Evolutionary conservation across 306 rosid species (phyloP).

Genomic region (Cucumis hystrix): DNA sequence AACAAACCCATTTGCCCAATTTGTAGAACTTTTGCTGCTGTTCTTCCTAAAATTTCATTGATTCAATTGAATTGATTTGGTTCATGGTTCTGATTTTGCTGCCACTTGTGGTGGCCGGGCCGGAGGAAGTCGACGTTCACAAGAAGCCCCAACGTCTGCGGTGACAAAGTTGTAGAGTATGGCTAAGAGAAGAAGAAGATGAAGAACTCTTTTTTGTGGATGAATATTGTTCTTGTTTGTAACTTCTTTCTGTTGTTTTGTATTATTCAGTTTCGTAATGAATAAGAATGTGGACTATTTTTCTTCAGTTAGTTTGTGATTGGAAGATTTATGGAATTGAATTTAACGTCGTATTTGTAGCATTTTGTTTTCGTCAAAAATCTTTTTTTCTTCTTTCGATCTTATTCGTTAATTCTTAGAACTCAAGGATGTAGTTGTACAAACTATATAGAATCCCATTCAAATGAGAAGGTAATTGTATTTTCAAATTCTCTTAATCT

Average conservation of each 20-base stretch:
- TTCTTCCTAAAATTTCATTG: constrained; percentile 2
- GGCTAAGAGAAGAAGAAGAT: background rate
- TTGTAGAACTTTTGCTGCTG: constrained; percentile 26
- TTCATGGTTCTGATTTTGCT: background rate
- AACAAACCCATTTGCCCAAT: constrained; percentile 37
- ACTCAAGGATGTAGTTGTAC: no score
- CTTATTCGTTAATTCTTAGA: no score
- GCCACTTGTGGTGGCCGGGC: background rate
- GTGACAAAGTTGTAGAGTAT: background rate
- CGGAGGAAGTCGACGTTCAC: background rate
- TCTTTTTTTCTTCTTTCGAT: no score
- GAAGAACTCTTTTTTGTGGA: background rate
- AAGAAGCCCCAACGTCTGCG: background rate
- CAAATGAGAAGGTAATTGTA: no score
- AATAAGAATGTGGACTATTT: background rate
- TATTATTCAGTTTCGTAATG: background rate
- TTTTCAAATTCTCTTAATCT: no score
- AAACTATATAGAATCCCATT: no score
- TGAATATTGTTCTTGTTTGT: background rate
- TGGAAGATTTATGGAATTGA: background rate
- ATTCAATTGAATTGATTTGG: background rate
- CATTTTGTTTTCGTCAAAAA: no score
- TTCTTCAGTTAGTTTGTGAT: background rate
- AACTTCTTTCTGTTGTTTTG: background rate
- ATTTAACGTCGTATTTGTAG: background rate